Evolutionary conservation across 2,329 filamentous ascomycete species (phyloP), one percentile per base, ranked within the genome.

Genomic region (Colletotrichum plurivorum): DNA sequence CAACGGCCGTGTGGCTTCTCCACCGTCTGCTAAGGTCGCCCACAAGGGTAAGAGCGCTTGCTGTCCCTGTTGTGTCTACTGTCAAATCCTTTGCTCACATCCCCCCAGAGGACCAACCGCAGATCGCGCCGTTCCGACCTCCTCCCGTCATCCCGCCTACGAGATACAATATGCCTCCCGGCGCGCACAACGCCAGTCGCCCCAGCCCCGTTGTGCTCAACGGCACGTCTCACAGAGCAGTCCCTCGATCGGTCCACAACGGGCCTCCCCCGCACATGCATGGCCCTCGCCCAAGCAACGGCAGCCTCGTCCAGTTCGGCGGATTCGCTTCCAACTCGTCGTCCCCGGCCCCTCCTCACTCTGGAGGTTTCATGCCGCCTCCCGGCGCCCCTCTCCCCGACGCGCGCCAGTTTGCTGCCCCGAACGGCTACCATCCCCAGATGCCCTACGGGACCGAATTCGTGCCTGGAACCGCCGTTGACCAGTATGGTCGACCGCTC

Each of bases 311-410:
- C 5, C 83, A 89, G 70, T 90, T 90, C 73, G 87, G 87, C 41
- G 82, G 81, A 7, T 86, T 87, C 70, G 85, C 83, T 18, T 90
- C 89, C 13, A 85, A 87, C 73, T 85, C 83, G 61, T 87, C 88
- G 1, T 91, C 89, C 5, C 89, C 89, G 1, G 86, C 81, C 20
- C 84, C 84, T 49, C 87, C 86, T 60, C 81, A 78, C 53, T 83
- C 83, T 15, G 82, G 81, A 41, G 82, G 80, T 63, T 84, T 85
- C 60, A 83, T 83, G 53, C 83, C 84, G 56, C 86, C 86, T 48
- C 84, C 86, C n/a, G 81, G 82, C 8, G 81, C 84, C 72, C 72
- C 75, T 12, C 41, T 49, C 6, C 76, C 80, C 61, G 78, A 78
- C 31, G 77, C 76, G 52, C 75, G 77, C 46, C 75, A 78, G 61